Evolutionary conservation across 2,329 filamentous ascomycete genomes (phyloP).

Genomic region (Purpureocillium lavendulum): DNA sequence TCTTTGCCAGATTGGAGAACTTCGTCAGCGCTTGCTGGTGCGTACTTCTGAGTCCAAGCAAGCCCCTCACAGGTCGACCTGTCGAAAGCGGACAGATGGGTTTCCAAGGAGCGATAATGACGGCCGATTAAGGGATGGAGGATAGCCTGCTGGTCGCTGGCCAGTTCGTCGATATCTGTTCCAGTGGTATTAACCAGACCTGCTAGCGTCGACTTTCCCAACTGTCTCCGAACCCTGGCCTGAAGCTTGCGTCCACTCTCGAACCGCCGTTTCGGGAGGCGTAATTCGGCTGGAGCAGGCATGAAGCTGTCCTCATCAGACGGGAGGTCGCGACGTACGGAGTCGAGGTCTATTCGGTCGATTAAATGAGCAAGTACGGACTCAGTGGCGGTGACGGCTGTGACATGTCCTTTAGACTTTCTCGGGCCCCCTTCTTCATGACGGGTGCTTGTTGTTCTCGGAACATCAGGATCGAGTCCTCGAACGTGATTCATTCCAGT

Average conservation of each 20-base stretch:
- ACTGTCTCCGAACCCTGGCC: conserved; percentile 34
- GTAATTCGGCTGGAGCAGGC: conserved; percentile 38
- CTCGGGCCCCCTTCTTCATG: conserved; percentile 16
- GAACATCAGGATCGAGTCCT: conserved; percentile 21
- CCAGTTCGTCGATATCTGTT: conserved; percentile 27
- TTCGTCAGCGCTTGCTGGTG: conserved; percentile 58
- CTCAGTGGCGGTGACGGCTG: conserved; percentile 30
- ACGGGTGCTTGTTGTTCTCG: neutral
- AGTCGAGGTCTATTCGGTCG: conserved; percentile 15
- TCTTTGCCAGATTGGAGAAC: conserved; percentile 71
- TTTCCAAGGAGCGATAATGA: conserved; percentile 52
- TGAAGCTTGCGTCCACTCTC: conserved; percentile 50
- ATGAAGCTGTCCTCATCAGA: conserved; percentile 29
- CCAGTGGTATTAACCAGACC: conserved; percentile 8
- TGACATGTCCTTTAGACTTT: conserved; percentile 42
- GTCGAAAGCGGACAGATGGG: conserved; percentile 71
- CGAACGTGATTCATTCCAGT: conserved; percentile 57
- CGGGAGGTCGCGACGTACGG: conserved; percentile 18
- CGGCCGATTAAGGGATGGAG: conserved; percentile 50
- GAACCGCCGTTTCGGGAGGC: conserved; percentile 47
- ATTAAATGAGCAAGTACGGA: conserved; percentile 29
- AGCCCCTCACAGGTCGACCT: conserved; percentile 62
- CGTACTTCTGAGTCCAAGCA: conserved; percentile 80
- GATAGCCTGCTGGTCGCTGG: conserved; percentile 9
- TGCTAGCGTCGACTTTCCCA: conserved; percentile 23